Conservation (phyloP, 1,284 basidiomycete species). For the Heterobasidion parviporum region DNA sequence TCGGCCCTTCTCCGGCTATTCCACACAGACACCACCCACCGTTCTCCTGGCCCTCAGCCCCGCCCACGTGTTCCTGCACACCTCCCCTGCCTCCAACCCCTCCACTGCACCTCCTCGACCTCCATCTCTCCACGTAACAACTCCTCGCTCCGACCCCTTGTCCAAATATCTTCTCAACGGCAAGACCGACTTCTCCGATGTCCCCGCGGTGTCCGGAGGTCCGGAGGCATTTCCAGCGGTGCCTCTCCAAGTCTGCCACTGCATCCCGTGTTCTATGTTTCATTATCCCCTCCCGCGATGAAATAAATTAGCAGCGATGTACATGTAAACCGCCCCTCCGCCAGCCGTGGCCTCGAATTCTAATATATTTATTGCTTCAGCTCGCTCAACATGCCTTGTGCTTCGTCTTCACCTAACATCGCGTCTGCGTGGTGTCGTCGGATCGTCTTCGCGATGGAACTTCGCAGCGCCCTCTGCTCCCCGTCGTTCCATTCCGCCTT, state of each 20-base stretch:
- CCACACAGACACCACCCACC: background rate
- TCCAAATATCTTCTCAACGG: background rate
- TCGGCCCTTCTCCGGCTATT: background rate
- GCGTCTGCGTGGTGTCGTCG: conserved; percentile 2
- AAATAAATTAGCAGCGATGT: too few relatives aligned
- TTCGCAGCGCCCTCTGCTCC: conserved; percentile 34
- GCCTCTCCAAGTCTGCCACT: too few relatives aligned
- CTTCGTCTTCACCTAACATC: background rate
- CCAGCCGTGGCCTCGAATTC: too few relatives aligned
- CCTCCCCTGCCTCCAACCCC: background rate
- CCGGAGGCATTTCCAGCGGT: too few relatives aligned
- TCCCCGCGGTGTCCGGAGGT: too few relatives aligned
- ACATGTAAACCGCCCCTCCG: too few relatives aligned
- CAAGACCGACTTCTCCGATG: too few relatives aligned
- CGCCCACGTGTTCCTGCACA: background rate
- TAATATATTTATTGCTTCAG: conserved; percentile 2
- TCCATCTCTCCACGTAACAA: background rate
- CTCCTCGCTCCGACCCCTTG: background rate
- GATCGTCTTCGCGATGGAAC: conserved; percentile 28
- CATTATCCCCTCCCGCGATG: too few relatives aligned
- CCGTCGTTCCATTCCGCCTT: conserved; percentile 42
- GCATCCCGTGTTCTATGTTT: too few relatives aligned
- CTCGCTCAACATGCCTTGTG: background rate
- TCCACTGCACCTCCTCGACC: background rate
- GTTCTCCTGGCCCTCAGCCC: background rate